Conservation (phyloP, 306 rosid species). For the Acacia melanoxylon region DNA sequence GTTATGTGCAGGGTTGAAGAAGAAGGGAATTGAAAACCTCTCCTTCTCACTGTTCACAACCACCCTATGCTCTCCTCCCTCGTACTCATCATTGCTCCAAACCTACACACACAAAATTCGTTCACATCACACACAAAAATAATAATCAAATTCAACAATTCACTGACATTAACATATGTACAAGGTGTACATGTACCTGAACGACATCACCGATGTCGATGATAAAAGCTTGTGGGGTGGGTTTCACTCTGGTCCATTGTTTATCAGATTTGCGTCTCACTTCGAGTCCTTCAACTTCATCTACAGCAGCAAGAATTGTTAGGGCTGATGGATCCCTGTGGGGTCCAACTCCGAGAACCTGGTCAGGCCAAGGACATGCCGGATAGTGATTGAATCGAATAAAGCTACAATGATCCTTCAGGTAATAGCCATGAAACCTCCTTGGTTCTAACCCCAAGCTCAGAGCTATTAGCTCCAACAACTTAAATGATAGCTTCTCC, state of each 20-base stretch:
- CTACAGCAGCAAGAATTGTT: constrained; percentile 32
- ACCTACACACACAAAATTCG: not conserved
- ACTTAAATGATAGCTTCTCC: constrained; percentile 20
- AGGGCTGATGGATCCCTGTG: constrained; percentile 32
- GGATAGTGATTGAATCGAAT: constrained; percentile 41
- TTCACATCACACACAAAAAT: not conserved
- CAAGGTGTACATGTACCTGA: not conserved
- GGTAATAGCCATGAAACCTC: constrained; percentile 31
- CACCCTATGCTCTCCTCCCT: constrained; percentile 36
- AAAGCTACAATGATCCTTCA: constrained; percentile 36
- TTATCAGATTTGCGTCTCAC: constrained; percentile 20
- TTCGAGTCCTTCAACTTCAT: constrained; percentile 32
- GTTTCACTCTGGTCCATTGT: constrained; percentile 30
- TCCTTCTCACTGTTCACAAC: constrained; percentile 43
- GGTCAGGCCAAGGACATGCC: constrained; percentile 36
- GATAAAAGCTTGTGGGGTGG: constrained; percentile 39
- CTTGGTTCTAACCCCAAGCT: constrained; percentile 30
- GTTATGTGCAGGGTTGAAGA: constrained; percentile 59
- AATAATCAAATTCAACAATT: not conserved
- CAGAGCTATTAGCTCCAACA: constrained; percentile 28
- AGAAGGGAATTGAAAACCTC: constrained; percentile 55
- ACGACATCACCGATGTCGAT: constrained; percentile 42
- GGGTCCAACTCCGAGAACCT: constrained; percentile 34
- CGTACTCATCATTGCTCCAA: constrained; percentile 35
- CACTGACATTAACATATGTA: too few relatives aligned